Evolutionary conservation across 2,329 filamentous ascomycete species (phyloP).

Genomic region (Dendryphion nanum): DNA sequence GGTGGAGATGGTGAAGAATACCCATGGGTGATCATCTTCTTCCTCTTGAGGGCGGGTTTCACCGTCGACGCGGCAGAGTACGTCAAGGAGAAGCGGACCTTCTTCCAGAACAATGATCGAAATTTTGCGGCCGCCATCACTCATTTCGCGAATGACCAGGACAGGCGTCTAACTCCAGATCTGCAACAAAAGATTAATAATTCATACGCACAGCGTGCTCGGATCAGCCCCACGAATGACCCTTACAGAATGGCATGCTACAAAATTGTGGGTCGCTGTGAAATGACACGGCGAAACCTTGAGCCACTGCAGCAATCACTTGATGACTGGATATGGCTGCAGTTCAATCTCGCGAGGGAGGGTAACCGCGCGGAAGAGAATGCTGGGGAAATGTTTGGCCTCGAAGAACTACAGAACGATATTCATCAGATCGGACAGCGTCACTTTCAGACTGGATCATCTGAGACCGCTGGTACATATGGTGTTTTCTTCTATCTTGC

Average conservation of each 20-base stretch:
- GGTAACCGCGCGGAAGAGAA: slow-evolving; percentile 60
- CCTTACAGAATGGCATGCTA: slow-evolving; percentile 97
- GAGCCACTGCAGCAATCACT: slow-evolving; percentile 59
- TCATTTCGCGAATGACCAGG: slow-evolving; percentile 73
- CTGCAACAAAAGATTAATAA: slow-evolving; percentile 84
- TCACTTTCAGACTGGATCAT: slow-evolving; percentile 79
- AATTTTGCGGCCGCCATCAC: slow-evolving; percentile 87
- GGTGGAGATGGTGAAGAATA: slow-evolving; percentile 65
- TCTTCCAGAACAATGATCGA: slow-evolving; percentile 87
- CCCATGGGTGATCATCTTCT: slow-evolving; percentile 93
- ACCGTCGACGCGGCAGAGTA: slow-evolving; percentile 82
- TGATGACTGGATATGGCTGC: slow-evolving; percentile 67
- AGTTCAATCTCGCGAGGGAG: slow-evolving; percentile 63
- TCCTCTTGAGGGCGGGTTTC: slow-evolving; percentile 81
- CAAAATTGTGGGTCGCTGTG: slow-evolving; percentile 86
- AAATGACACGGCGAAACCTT: slow-evolving; percentile 57
- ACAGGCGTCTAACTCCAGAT: slow-evolving; percentile 73
- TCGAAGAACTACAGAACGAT: slow-evolving; percentile 71
- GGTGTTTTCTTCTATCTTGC: slow-evolving; percentile 94
- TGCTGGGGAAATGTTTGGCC: slow-evolving; percentile 61
- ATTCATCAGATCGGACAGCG: slow-evolving; percentile 86
- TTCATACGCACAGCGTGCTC: slow-evolving; percentile 81
- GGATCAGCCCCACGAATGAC: slow-evolving; percentile 83
- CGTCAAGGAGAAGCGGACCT: slow-evolving; percentile 75
- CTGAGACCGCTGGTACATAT: slow-evolving; percentile 76